phyloP scores from a whole-genome alignment of 1,284 basidiomycete genomes.

The Apiotrichum mycotoxinovorans region DNA sequence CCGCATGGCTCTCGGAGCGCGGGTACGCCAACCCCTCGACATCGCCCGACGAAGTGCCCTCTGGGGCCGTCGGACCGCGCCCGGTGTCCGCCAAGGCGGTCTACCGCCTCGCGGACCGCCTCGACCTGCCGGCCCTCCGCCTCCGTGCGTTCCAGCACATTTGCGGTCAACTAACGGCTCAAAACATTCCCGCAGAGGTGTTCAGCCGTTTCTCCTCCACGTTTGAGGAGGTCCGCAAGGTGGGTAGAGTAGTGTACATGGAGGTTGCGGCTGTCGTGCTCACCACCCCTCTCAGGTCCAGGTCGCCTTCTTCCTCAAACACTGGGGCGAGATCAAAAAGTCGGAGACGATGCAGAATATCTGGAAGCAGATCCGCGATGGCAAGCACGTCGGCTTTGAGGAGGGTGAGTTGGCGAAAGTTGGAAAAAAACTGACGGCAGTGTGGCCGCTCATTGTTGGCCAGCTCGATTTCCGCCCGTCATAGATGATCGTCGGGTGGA shows the following conservation, averaged over 20 bases:
- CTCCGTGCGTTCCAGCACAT: slow-evolving; percentile 61
- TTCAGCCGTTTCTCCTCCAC: slow-evolving; percentile 79
- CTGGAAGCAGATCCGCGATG: slow-evolving; percentile 74
- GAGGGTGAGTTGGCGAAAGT: slow-evolving; percentile 39
- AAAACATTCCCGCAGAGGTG: slow-evolving; percentile 79
- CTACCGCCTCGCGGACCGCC: slow-evolving; percentile 78
- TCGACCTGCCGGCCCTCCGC: slow-evolving; percentile 44
- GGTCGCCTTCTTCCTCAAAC: slow-evolving; percentile 69
- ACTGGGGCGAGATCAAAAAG: slow-evolving; percentile 75
- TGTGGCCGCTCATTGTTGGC: slow-evolving; percentile 36
- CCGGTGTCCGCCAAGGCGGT: slow-evolving; percentile 83
- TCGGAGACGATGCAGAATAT: slow-evolving; percentile 76
- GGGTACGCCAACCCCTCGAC: slow-evolving; percentile 11
- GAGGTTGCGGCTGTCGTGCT: background rate
- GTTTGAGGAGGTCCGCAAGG: slow-evolving; percentile 78
- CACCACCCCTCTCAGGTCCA: slow-evolving; percentile 58
- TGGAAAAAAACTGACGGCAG: slow-evolving; percentile 9
- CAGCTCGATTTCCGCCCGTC: slow-evolving; percentile 28
- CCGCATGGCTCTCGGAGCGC: slow-evolving; percentile 38
- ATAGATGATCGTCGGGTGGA: background rate
- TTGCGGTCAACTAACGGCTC: slow-evolving; percentile 65
- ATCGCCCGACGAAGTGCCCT: background rate
- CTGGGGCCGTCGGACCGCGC: slow-evolving; percentile 54
- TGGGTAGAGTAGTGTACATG: slow-evolving; percentile 28
- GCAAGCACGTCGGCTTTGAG: slow-evolving; percentile 72